A percentile compares a stretch with the other conserved stretches of the same genome.
Evolutionary conservation across 768 basidiomycete genomes (phyloP).

Genomic region (Lactifluus hygrophoroides): DNA sequence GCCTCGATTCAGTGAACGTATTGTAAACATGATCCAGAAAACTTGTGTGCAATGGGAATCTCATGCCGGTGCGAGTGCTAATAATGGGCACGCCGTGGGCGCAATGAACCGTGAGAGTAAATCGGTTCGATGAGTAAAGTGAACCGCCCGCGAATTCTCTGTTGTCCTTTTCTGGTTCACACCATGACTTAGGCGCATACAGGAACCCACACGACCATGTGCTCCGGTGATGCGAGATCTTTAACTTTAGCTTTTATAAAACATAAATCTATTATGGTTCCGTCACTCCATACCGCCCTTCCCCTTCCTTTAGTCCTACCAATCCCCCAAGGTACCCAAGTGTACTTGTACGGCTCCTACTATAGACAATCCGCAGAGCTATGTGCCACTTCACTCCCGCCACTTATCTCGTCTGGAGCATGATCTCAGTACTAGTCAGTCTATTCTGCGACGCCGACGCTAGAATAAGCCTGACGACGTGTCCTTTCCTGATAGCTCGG

Average conservation of each 20-base stretch:
- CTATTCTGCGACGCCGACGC: neutral
- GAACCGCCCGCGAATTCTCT: too few species aligned
- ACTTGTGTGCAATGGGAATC: too few species aligned
- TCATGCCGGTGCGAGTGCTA: too few species aligned
- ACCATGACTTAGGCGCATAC: neutral
- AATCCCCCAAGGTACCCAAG: too few species aligned
- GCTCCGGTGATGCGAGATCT: neutral
- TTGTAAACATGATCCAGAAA: too few species aligned
- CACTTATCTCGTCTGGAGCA: conserved; percentile 50
- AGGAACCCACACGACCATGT: conserved; percentile 4
- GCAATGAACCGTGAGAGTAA: too few species aligned
- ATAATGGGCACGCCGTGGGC: too few species aligned
- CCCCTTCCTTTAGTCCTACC: neutral
- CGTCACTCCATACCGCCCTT: neutral
- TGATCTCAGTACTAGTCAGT: conserved; percentile 45
- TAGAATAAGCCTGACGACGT: neutral
- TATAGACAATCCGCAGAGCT: neutral
- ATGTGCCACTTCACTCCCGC: conserved; percentile 10
- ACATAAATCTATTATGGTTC: neutral
- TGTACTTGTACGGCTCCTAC: neutral
- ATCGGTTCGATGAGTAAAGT: too few species aligned
- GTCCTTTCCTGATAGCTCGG: conserved; percentile 36
- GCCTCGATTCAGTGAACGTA: too few species aligned
- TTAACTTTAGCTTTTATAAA: neutral
- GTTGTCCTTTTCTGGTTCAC: neutral